Percentiles rank a stretch among this genome's conserved stretches.
Conservation (phyloP, 23 red algal genomes). For the Gracilaria gracilis region DNA sequence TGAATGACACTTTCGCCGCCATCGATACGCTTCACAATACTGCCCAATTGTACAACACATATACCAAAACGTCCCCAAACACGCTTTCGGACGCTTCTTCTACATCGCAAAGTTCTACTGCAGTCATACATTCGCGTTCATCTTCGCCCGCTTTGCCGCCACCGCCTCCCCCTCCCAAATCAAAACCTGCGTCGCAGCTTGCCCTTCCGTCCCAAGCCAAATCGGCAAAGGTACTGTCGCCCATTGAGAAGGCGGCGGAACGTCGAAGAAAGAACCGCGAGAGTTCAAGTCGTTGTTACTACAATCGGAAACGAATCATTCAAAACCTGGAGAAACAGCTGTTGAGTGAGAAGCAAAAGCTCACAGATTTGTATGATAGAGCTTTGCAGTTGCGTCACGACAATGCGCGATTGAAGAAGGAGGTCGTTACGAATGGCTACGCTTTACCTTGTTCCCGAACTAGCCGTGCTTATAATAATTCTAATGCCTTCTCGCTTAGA, state of each 20-base stretch:
- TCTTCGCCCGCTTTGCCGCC: too few relatives aligned
- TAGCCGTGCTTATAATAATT: neutral
- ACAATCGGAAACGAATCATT: constrained; percentile 66
- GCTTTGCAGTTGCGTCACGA: constrained; percentile 61
- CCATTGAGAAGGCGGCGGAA: constrained; percentile 51
- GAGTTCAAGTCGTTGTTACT: constrained; percentile 47
- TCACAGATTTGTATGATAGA: constrained; percentile 37
- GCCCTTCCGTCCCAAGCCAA: neutral
- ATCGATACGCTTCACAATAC: too few relatives aligned
- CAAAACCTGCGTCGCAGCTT: neutral
- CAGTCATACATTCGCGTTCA: too few relatives aligned
- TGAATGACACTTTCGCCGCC: too few relatives aligned
- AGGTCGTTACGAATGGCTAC: constrained; percentile 50
- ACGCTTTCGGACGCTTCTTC: too few relatives aligned
- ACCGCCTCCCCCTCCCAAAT: too few relatives aligned
- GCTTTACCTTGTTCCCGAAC: constrained; percentile 14
- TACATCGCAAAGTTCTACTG: too few relatives aligned
- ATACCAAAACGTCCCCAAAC: too few relatives aligned
- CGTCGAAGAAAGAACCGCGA: constrained; percentile 53
- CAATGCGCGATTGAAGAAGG: constrained; percentile 50
- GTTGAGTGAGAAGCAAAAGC: constrained; percentile 13
- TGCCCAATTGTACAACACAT: too few relatives aligned
- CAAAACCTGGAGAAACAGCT: constrained; percentile 19
- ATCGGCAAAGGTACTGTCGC: neutral
- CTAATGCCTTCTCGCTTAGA: neutral